Conservation (phyloP, 2,329 filamentous ascomycete species). For the Blumeria hordei region DNA sequence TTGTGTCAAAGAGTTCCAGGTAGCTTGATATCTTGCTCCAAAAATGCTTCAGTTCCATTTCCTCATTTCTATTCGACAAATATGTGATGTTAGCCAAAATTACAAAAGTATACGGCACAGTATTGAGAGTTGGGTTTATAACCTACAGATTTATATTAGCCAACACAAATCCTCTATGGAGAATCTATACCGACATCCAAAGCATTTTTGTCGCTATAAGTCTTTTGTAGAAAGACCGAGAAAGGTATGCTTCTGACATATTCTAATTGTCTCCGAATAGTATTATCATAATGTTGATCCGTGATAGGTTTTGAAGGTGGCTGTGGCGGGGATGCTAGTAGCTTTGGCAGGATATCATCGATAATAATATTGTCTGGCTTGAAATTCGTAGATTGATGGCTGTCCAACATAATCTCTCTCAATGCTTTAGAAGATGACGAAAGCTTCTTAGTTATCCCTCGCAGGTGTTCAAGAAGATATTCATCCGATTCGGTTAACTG, state of each 20-base stretch:
- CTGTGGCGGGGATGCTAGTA: slow-evolving; percentile 19
- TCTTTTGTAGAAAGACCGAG: slow-evolving; percentile 14
- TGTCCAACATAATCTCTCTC: too few relatives aligned
- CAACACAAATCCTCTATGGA: not conserved
- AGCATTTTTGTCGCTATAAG: slow-evolving; percentile 15
- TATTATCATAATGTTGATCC: slow-evolving; percentile 20
- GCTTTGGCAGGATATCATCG: slow-evolving; percentile 16
- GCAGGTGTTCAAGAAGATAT: too few relatives aligned
- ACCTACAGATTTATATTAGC: slow-evolving; percentile 7
- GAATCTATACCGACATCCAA: slow-evolving; percentile 15
- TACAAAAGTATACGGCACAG: slow-evolving; percentile 31
- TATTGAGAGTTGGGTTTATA: slow-evolving; percentile 28
- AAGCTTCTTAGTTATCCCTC: too few relatives aligned
- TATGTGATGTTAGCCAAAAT: slow-evolving; percentile 23
- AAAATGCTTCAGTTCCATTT: slow-evolving; percentile 13
- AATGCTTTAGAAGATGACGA: too few relatives aligned
- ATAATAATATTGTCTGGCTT: slow-evolving; percentile 6
- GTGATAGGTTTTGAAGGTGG: slow-evolving; percentile 15
- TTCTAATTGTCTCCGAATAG: slow-evolving; percentile 17
- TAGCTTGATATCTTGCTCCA: slow-evolving; percentile 23
- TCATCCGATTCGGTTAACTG: too few relatives aligned
- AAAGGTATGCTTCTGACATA: slow-evolving; percentile 17
- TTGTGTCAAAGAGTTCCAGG: slow-evolving; percentile 21
- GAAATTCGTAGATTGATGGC: not conserved
- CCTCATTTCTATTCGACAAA: slow-evolving; percentile 14